Percentiles rank a stretch among this genome's conserved stretches.
phyloP scores from a whole-genome alignment of 2,329 filamentous ascomycete genomes.

The Cryphonectria naterciae region DNA sequence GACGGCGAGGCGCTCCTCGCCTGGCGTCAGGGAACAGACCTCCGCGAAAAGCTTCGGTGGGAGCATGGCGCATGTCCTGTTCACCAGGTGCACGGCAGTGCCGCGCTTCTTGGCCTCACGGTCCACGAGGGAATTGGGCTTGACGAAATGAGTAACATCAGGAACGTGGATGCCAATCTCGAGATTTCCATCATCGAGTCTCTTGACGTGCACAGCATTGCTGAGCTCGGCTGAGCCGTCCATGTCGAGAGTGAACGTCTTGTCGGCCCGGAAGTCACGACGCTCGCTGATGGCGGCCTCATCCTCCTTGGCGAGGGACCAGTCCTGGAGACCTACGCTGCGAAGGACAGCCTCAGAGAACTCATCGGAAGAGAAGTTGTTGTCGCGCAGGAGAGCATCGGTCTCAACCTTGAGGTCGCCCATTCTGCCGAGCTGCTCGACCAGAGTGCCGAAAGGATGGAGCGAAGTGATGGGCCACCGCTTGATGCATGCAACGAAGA shows the following conservation, averaged over 20 bases:
- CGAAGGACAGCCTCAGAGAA: constrained; percentile 96
- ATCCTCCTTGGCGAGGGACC: constrained; percentile 83
- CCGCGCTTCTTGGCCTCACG: constrained; percentile 97
- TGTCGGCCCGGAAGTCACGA: constrained; percentile 87
- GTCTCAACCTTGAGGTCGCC: constrained; percentile 97
- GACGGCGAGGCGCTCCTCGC: constrained; percentile 87
- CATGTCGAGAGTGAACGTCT: constrained; percentile 89
- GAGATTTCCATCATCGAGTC: constrained; percentile 78
- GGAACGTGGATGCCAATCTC: constrained; percentile 95
- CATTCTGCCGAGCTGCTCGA: constrained; percentile 96
- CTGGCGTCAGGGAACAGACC: constrained; percentile 83
- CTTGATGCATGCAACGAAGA: constrained; percentile 99
- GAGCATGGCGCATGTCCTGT: constrained; percentile 84
- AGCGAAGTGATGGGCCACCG: constrained; percentile 99
- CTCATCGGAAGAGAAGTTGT: constrained; percentile 97
- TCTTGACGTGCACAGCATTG: constrained; percentile 91
- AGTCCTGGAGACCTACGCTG: constrained; percentile 89
- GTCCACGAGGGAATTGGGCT: constrained; percentile 92
- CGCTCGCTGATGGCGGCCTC: constrained; percentile 73
- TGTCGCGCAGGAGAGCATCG: constrained; percentile 93
- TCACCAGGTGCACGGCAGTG: constrained; percentile 92
- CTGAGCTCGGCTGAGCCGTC: constrained; percentile 87
- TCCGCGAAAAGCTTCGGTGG: constrained; percentile 84
- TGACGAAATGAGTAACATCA: constrained; percentile 96
- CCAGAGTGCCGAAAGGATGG: constrained; percentile 95